Conservation (phyloP, 805 yeast species). For the Candida tibetensis region DNA sequence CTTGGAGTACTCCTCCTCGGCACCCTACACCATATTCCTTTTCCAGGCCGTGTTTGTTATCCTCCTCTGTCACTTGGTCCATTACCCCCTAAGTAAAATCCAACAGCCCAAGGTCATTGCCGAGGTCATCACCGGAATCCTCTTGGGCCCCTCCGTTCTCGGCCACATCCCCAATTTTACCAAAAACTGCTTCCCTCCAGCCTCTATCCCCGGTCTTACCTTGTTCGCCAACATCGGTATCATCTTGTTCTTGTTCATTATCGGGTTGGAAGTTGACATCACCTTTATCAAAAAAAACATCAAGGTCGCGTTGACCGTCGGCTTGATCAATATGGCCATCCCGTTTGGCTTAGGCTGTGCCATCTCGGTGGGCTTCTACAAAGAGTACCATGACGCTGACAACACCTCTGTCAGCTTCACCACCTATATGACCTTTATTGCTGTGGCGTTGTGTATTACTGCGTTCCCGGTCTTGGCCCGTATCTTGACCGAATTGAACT, state of each 20-base stretch:
- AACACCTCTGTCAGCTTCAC: constrained; percentile 46
- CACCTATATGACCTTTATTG: constrained; percentile 75
- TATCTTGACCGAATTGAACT: constrained; percentile 67
- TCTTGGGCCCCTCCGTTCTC: constrained; percentile 72
- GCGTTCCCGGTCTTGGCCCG: constrained; percentile 85
- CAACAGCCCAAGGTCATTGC: constrained; percentile 81
- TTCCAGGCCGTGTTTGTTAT: constrained; percentile 68
- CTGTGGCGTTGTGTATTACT: constrained; percentile 80
- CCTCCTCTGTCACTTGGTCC: constrained; percentile 54
- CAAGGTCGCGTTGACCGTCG: constrained; percentile 63
- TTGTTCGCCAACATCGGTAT: constrained; percentile 74
- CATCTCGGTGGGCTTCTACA: constrained; percentile 64
- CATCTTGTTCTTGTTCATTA: constrained; percentile 68
- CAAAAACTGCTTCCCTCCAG: constrained; percentile 58
- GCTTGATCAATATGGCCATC: constrained; percentile 66
- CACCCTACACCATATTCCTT: constrained; percentile 67
- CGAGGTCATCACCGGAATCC: constrained; percentile 74
- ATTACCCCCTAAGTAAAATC: constrained; percentile 56
- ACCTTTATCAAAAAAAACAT: constrained; percentile 59
- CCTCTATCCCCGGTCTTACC: constrained; percentile 60
- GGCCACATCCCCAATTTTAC: constrained; percentile 72
- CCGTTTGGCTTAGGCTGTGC: constrained; percentile 82
- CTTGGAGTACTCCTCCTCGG: constrained; percentile 50
- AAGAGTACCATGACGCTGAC: constrained; percentile 44
- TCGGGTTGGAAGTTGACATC: constrained; percentile 77